Conservation (phyloP, 345 rosid genomes). For the Geranium brycei region DNA sequence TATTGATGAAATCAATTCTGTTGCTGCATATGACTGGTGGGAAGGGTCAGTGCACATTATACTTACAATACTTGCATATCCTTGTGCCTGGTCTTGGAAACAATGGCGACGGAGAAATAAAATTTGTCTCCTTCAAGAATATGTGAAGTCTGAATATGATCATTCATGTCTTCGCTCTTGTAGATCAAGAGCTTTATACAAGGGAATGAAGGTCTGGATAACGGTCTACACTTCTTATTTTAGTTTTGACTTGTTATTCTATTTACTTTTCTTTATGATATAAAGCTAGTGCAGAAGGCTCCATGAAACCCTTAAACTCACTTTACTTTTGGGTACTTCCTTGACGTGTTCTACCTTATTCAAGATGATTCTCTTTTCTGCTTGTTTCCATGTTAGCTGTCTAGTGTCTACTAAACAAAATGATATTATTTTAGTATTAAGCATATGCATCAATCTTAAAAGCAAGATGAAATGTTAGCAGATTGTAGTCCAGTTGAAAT, state of each 20-base stretch:
- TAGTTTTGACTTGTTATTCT: background rate
- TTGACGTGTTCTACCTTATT: too few relatives aligned
- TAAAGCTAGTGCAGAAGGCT: background rate
- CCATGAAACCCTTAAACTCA: too few relatives aligned
- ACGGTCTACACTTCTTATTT: too few relatives aligned
- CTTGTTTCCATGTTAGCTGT: too few relatives aligned
- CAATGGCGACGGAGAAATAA: slow-evolving; percentile 88
- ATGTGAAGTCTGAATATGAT: slow-evolving; percentile 90
- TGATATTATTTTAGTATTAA: too few relatives aligned
- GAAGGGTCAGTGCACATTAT: slow-evolving; percentile 97
- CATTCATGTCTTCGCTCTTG: slow-evolving; percentile 98
- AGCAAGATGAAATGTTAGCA: too few relatives aligned
- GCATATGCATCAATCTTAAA: too few relatives aligned
- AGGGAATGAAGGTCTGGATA: slow-evolving; percentile 86
- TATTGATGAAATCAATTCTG: slow-evolving; percentile 90
- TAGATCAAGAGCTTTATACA: slow-evolving; percentile 92
- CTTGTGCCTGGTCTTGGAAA: slow-evolving; percentile 99
- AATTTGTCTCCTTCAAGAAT: slow-evolving; percentile 86
- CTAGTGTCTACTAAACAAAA: too few relatives aligned
- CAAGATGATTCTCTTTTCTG: too few relatives aligned
- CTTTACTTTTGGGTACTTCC: too few relatives aligned
- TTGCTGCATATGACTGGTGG: slow-evolving; percentile 99
- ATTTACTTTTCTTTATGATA: background rate
- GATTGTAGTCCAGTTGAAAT: too few relatives aligned
- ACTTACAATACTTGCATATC: slow-evolving; percentile 79